These are phyloP conservation scores for Lupinus albus DNA, from an alignment of 306 rosid genomes.

Conservation along the genomic window DNA sequence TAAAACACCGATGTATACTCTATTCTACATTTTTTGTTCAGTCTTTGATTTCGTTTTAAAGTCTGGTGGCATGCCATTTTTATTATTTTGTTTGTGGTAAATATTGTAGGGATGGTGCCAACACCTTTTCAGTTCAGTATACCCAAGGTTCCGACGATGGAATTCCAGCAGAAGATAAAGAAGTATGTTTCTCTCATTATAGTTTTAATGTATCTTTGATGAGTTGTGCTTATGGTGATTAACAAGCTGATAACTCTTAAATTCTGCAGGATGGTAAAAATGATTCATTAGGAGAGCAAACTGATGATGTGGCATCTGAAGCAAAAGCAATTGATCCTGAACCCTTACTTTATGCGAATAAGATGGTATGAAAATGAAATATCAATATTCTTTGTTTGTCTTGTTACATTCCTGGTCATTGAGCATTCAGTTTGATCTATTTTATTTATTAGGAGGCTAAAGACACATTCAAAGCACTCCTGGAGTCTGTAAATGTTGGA, in stretches of 20 bases:
- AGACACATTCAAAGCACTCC: constrained; percentile 77
- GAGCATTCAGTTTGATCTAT: constrained; percentile 23
- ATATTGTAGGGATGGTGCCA: constrained; percentile 55
- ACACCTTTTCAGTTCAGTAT: constrained; percentile 51
- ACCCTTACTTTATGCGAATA: constrained; percentile 63
- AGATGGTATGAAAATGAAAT: constrained; percentile 56
- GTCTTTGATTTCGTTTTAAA: constrained; percentile 16
- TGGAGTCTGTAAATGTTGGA: constrained; percentile 84
- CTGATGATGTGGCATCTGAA: constrained; percentile 57
- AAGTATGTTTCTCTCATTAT: constrained; percentile 51
- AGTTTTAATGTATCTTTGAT: constrained; percentile 23
- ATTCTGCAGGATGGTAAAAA: constrained; percentile 59
- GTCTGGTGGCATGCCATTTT: constrained; percentile 1
- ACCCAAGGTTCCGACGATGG: constrained; percentile 53
- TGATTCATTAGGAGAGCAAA: constrained; percentile 54
- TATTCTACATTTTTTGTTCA: constrained; percentile 29
- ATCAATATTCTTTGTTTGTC: constrained; percentile 28
- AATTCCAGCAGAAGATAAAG: constrained; percentile 52
- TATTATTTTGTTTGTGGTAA: constrained; percentile 32
- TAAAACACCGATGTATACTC: constrained; percentile 62
- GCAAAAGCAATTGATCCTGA: constrained; percentile 72
- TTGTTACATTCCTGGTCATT: constrained; percentile 33
- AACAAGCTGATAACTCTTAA: constrained; percentile 41
- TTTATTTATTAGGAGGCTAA: constrained; percentile 75
- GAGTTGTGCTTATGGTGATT: constrained; percentile 37